Evolutionary conservation across 129 eudicot species (phyloP), one percentile per base, ranked within the genome.

Genomic region (Pseudognaphalium luteoalbum): DNA sequence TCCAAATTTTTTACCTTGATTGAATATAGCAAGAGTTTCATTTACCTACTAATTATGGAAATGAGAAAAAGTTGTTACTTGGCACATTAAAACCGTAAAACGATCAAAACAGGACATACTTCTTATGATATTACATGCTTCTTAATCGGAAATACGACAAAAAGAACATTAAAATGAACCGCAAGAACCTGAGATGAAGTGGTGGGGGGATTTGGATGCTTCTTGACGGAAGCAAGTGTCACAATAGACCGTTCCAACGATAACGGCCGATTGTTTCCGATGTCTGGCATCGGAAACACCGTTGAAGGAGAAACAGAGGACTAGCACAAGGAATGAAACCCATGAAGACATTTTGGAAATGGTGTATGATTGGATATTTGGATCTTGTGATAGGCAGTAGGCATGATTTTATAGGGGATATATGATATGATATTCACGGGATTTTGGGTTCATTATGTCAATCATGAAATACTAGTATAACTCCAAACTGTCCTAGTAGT

Each of bases 231-330:
- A 88, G 79, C 98, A 94, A 7, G 98, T 86, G 82, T 91, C 89
- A 66, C 98, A 94, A 68, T 82, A 94, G 76, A 94, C 97, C 5
- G 93, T 82, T 67, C 98, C 98, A 5, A 85, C 88, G 15, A 91
- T 73, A 35, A 84, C 72, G 41, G 96, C 98, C 17, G 89, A 81
- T 25, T 81, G 72, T 39, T 80, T 80, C 61, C 70, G 85, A 80
- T 74, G 87, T 71, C 80, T 66, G 20, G 56, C 77, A 21, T 81
- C 84, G 29, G 90, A 76, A 52, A 71, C 75, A 19, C 72, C 74
- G 20, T 54, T 66, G 37, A 78, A 56, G 35, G 88, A 52, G 47
- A 87, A 60, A 28, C 73, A 61, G 16, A 94, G 71, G 62, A 88
- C 32, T 34, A 82, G 58, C 11, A 87, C 60, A 32, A 91, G 4